These are phyloP conservation scores for Ceratonia siliqua DNA, from an alignment of 306 rosid species.

Conservation along the genomic window DNA sequence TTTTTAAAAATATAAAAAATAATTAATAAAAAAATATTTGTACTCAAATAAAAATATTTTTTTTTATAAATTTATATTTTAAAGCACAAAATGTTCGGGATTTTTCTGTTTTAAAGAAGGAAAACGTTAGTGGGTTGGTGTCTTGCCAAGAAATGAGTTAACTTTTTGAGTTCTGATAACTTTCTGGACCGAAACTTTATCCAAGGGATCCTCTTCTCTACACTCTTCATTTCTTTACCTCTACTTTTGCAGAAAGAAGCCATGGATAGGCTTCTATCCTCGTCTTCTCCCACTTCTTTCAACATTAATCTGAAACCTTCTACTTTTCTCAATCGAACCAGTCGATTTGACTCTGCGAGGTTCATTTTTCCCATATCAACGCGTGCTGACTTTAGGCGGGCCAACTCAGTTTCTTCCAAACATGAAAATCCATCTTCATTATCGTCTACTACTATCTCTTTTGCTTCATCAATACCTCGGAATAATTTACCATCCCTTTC, in stretches of 20 bases:
- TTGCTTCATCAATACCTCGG: slow-evolving; percentile 20
- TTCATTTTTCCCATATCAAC: slow-evolving; percentile 42
- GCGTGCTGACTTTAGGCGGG: slow-evolving; percentile 32
- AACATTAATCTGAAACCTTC: slow-evolving; percentile 41
- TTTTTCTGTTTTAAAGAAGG: background rate
- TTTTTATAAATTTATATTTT: no score
- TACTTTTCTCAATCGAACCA: slow-evolving; percentile 37
- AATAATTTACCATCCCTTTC: slow-evolving; percentile 16
- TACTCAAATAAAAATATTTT: no score
- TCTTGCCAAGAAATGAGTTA: background rate
- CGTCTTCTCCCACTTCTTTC: slow-evolving; percentile 56
- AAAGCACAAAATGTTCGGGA: background rate
- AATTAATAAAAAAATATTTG: no score
- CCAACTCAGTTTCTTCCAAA: slow-evolving; percentile 44
- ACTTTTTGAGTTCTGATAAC: background rate
- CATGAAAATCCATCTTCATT: slow-evolving; percentile 41
- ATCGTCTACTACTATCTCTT: slow-evolving; percentile 29
- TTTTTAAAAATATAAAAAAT: no score
- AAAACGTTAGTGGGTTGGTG: background rate
- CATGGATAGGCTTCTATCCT: slow-evolving; percentile 93
- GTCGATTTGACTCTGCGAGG: slow-evolving; percentile 42
- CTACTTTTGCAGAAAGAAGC: slow-evolving; percentile 31
- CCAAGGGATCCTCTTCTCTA: slow-evolving; percentile 19
- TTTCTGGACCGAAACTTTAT: slow-evolving; percentile 36
- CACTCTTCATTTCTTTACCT: slow-evolving; percentile 8